These are phyloP conservation scores for Podila epicladia DNA, from an alignment of 192 early-diverging fungal genomes.

Conservation along the genomic window DNA sequence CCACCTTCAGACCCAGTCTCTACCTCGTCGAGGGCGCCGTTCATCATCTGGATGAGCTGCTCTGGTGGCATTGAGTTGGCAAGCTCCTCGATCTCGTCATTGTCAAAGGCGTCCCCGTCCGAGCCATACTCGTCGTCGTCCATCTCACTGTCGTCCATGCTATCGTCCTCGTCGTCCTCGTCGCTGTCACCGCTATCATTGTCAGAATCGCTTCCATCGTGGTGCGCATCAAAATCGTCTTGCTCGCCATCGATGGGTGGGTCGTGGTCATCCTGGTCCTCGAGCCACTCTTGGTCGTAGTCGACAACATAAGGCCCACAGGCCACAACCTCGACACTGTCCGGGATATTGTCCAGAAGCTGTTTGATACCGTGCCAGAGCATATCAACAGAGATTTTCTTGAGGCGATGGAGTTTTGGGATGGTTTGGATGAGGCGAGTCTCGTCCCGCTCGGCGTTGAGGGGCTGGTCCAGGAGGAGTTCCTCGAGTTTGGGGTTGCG, in stretches of 20 bases:
- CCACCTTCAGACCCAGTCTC: not conserved
- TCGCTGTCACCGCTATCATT: not conserved
- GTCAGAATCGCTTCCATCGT: not conserved
- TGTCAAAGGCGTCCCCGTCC: not conserved
- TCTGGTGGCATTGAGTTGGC: not conserved
- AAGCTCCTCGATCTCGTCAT: not conserved
- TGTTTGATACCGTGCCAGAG: not conserved
- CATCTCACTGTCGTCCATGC: not conserved
- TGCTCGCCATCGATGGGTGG: not conserved
- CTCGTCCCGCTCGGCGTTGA: slow-evolving; percentile 1
- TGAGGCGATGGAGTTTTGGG: not conserved
- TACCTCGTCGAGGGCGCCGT: not conserved
- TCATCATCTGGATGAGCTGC: not conserved
- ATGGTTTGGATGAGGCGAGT: not conserved
- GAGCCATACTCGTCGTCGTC: not conserved
- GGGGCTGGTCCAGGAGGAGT: not conserved
- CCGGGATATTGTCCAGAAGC: not conserved
- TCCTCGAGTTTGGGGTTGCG: not conserved
- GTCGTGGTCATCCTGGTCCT: not conserved
- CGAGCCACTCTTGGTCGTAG: slow-evolving; percentile 2
- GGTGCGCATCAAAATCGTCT: not conserved
- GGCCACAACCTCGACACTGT: not conserved
- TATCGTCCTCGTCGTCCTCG: not conserved
- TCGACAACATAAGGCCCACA: not conserved
- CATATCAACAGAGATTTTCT: not conserved